Conservation (phyloP, 2,329 filamentous ascomycete genomes). For the Paradendryphiella salina region DNA sequence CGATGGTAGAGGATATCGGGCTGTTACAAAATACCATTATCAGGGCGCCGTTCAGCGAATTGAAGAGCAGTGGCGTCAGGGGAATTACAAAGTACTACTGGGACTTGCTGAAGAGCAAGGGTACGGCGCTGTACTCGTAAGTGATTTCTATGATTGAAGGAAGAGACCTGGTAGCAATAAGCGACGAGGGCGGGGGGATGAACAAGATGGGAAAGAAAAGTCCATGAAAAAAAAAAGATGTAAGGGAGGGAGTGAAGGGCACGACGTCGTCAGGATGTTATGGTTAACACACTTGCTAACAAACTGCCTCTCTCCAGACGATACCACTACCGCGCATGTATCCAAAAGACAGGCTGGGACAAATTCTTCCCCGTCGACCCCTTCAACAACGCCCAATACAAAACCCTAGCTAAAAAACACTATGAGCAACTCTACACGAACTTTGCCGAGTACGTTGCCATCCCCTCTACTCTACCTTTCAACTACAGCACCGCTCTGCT, state of each 20-base stretch:
- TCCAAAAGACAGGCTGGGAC: conserved; percentile 19
- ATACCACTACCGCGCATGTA: conserved; percentile 18
- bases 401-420: conserved; percentile 57
- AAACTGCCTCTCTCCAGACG: conserved; percentile 10
- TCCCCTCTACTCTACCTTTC: neutral
- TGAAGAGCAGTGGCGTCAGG: conserved; percentile 6
- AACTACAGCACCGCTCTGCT: conserved; percentile 1
- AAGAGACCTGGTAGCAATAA: neutral
- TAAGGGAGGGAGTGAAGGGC: neutral
- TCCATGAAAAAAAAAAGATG: too few species aligned
- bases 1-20: conserved; percentile 29
- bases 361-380: conserved; percentile 21
- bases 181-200: neutral
- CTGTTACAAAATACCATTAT: conserved; percentile 28
- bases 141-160: conserved; percentile 2
- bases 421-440: conserved; percentile 65
- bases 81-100: conserved; percentile 25
- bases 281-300: conserved; percentile 7
- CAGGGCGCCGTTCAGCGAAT: conserved; percentile 19
- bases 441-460: conserved; percentile 52
- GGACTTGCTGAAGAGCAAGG: conserved; percentile 24
- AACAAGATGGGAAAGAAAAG: neutral
- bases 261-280: neutral
- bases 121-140: conserved; percentile 23
- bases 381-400: conserved; percentile 14